Evolutionary conservation across 2,329 filamentous ascomycete genomes (phyloP).

Genomic region (Furcasterigmium furcatum): DNA sequence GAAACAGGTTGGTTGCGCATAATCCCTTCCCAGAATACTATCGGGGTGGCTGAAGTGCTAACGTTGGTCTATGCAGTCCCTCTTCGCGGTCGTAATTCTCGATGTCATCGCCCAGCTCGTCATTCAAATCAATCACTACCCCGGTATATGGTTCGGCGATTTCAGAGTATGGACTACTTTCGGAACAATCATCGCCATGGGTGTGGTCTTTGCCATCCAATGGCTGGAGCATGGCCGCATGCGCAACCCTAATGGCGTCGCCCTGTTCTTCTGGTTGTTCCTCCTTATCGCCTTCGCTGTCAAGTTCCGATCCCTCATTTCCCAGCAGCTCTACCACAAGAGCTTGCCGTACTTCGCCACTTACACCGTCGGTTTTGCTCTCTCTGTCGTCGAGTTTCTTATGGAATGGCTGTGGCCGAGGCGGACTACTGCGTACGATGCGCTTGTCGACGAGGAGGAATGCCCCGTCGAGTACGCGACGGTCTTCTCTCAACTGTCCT

Average conservation of each 20-base stretch:
- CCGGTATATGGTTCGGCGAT: slow-evolving; percentile 70
- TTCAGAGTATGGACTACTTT: slow-evolving; percentile 84
- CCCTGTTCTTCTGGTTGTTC: slow-evolving; percentile 89
- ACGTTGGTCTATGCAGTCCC: slow-evolving; percentile 28
- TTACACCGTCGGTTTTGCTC: slow-evolving; percentile 68
- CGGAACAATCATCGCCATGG: slow-evolving; percentile 67
- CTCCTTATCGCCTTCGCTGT: slow-evolving; percentile 74
- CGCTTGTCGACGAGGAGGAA: slow-evolving; percentile 56
- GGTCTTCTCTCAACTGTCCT: slow-evolving; percentile 89
- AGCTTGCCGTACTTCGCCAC: slow-evolving; percentile 73
- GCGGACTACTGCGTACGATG: slow-evolving; percentile 59
- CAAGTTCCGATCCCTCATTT: slow-evolving; percentile 82
- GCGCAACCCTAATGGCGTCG: slow-evolving; percentile 81
- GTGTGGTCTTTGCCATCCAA: slow-evolving; percentile 74
- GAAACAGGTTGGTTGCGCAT: slow-evolving; percentile 68
- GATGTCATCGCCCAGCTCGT: slow-evolving; percentile 69
- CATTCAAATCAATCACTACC: slow-evolving; percentile 70
- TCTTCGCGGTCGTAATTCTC: slow-evolving; percentile 65
- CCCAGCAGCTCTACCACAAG: slow-evolving; percentile 67
- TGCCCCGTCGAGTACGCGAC: slow-evolving; percentile 86
- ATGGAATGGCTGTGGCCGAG: slow-evolving; percentile 89
- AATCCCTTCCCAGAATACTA: no score
- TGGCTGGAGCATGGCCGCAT: slow-evolving; percentile 83
- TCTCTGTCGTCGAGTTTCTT: slow-evolving; percentile 68
- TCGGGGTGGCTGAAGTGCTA: background rate